phyloP scores from a whole-genome alignment of 1,284 basidiomycete species.

The Agaricales sp. region DNA sequence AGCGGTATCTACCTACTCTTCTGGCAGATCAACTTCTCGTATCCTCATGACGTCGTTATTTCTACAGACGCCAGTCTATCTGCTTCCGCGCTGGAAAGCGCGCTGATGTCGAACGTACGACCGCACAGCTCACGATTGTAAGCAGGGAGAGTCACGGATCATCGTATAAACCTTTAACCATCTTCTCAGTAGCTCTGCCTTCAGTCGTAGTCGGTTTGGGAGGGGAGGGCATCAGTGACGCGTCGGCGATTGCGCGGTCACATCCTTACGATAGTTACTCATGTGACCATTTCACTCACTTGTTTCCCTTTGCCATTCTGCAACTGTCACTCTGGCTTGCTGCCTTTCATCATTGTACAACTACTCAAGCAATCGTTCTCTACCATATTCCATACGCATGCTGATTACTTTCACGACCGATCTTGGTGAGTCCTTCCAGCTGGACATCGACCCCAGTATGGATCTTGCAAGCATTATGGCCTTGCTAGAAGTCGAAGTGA shows the following conservation, averaged over 20 bases:
- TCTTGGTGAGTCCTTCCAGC: constrained; percentile 59
- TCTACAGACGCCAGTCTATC: constrained; percentile 56
- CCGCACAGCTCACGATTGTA: constrained; percentile 44
- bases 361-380: neutral
- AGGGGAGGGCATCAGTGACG: neutral
- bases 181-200: constrained; percentile 11
- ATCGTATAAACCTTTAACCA: constrained; percentile 6
- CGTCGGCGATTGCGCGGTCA: constrained; percentile 1
- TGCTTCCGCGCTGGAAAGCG: constrained; percentile 66
- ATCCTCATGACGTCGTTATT: constrained; percentile 2
- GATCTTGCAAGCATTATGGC: constrained; percentile 84
- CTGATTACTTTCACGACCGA: constrained; percentile 76
- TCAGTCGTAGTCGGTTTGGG: constrained; percentile 11
- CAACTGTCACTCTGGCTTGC: too few species aligned
- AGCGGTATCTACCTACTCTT: constrained; percentile 47
- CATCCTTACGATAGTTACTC: neutral
- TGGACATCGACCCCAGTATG: constrained; percentile 85
- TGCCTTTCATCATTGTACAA: too few species aligned
- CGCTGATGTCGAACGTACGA: constrained; percentile 54
- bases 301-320: too few species aligned
- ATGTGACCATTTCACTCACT: too few species aligned
- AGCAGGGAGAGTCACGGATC: constrained; percentile 19
- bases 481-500: constrained; percentile 82
- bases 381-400: constrained; percentile 42
- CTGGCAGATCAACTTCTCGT: neutral